Percentiles rank a stretch among this genome's conserved stretches.
Conservation (phyloP, 306 rosid genomes). For the Coriaria nepalensis region DNA sequence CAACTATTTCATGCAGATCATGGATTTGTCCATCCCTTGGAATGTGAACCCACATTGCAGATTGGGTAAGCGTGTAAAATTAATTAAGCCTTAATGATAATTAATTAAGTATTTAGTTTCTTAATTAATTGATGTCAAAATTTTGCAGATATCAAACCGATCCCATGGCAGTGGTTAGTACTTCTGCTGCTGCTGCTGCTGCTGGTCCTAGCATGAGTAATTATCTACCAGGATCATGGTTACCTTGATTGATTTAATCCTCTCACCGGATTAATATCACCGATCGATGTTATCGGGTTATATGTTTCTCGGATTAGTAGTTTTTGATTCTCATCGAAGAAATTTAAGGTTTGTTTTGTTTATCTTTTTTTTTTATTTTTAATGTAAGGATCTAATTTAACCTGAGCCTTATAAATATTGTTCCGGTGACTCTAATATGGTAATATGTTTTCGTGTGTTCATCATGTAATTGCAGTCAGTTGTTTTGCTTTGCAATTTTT, state of each 20-base stretch:
- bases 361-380: not conserved
- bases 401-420: no score
- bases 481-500: no score
- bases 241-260: constrained; percentile 29
- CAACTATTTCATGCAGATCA: constrained; percentile 34
- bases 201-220: constrained; percentile 90
- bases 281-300: not conserved
- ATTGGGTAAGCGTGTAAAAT: constrained; percentile 45
- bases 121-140: no score
- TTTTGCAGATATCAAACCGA: constrained; percentile 60
- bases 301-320: not conserved
- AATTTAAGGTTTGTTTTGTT: constrained; percentile 3
- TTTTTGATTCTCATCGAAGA: not conserved
- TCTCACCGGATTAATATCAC: no score
- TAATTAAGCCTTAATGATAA: not conserved
- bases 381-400: no score
- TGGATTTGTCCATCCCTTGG: constrained; percentile 62
- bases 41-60: constrained; percentile 82
- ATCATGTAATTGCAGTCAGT: no score
- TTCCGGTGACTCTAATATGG: no score
- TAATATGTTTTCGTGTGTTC: no score
- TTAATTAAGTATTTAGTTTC: no score
- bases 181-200: constrained; percentile 21
- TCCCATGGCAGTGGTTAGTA: constrained; percentile 46
- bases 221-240: constrained; percentile 77